Evolutionary conservation across 345 rosid genomes (phyloP), one percentile per base, ranked within the genome.

Genomic region (Punica granatum): DNA sequence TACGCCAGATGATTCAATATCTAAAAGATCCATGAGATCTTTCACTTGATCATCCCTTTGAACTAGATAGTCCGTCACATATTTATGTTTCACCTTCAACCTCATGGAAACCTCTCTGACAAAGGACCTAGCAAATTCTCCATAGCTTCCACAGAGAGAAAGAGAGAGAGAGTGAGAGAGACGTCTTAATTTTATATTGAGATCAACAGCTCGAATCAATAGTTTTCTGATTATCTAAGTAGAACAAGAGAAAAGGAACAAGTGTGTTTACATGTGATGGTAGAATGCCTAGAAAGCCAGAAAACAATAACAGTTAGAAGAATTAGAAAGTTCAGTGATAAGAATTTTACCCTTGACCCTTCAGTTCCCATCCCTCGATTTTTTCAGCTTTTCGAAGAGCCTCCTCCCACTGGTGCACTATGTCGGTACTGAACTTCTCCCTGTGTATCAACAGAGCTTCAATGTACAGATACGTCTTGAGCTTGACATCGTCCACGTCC

Each of bases 351-450:
- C 63, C 37, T 31, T 30, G 8, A 37, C 19, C n/a, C 35, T 0
- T 46, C 41, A 53, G 58, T 32, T 31, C 36, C 39, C 60, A 25
- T 35, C 69, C 41, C 44, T 66, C 14, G 60, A 25, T 41, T n/a
- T 66, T 51, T 13, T 15, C 21, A 30, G 0, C 21, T 31, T 44
- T n/a, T 43, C 53, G 11, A 18, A 61, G 65, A 61, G 65, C 42
- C 5, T 61, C 43, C 65, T 61, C 26, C 65, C 65, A 61, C 7
- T 0, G 26, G 19, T 19, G 12, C 41, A 61, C 26, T 4, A n/a
- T 0, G 18, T 7, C 33, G 42, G 25, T 7, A 61, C 42, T n/a
- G 15, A 5, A 19, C 14, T 60, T 60, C 43, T 61, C 2, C 37
- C 1, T 18, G 39, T 61, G 42, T n/a, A n/a, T 35, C 23, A 10